phyloP scores from a whole-genome alignment of 2,329 filamentous ascomycete genomes.

The Epichloe brachyelytri region DNA sequence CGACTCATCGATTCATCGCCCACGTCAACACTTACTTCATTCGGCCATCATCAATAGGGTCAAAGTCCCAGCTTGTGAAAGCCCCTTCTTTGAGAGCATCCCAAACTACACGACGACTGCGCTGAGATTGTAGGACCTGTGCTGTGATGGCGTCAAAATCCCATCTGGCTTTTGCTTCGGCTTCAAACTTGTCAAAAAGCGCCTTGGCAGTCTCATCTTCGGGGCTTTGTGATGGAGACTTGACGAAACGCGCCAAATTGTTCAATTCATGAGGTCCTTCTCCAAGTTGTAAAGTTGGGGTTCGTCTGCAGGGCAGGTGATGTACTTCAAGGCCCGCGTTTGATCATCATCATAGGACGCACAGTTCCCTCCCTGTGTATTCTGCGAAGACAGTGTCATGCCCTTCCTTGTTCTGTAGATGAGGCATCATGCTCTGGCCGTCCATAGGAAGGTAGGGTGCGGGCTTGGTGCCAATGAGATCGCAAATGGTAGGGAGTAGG shows the following conservation, averaged over 20 bases:
- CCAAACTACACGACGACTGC: conserved; percentile 68
- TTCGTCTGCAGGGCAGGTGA: conserved; percentile 71
- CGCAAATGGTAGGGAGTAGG: conserved; percentile 77
- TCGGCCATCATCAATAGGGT: conserved; percentile 57
- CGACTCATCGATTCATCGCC: not conserved
- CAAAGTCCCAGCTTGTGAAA: conserved; percentile 76
- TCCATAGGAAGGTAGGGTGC: conserved; percentile 69
- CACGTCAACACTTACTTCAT: conserved; percentile 40
- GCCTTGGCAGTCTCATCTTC: conserved; percentile 33
- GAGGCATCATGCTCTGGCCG: conserved; percentile 68
- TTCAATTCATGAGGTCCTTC: conserved; percentile 60
- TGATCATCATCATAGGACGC: conserved; percentile 87
- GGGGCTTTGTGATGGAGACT: conserved; percentile 24
- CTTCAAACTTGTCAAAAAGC: conserved; percentile 53
- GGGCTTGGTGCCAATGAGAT: conserved; percentile 61
- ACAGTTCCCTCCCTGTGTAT: conserved; percentile 92
- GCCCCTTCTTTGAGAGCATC: conserved; percentile 61
- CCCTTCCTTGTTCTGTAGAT: conserved; percentile 50
- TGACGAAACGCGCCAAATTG: conserved; percentile 48
- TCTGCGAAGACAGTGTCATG: conserved; percentile 87
- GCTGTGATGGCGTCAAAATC: conserved; percentile 66
- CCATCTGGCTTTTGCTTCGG: conserved; percentile 66
- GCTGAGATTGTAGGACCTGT: conserved; percentile 64
- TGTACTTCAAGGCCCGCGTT: conserved; percentile 79
- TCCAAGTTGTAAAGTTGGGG: conserved; percentile 74